These are phyloP conservation scores for Sutorius eximius DNA, from an alignment of 1,284 basidiomycete genomes.

Conservation along the genomic window DNA sequence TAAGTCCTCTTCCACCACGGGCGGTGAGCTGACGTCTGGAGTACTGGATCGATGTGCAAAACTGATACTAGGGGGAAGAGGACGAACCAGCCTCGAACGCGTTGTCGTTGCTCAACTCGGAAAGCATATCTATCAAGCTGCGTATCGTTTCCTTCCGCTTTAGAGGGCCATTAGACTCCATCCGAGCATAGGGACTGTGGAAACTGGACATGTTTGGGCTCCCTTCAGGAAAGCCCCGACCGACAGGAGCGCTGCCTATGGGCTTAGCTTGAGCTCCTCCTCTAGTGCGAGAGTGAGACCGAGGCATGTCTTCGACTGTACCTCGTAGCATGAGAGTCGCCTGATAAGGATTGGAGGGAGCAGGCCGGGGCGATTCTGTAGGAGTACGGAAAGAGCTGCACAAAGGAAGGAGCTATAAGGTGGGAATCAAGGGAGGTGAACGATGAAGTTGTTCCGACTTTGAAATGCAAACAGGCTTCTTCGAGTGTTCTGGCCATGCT, in stretches of 20 bases:
- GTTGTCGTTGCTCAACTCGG: constrained; percentile 58
- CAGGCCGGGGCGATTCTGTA: constrained; percentile 27
- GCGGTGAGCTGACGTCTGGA: constrained; percentile 38
- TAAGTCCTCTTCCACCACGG: constrained; percentile 61
- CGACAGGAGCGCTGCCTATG: constrained; percentile 23
- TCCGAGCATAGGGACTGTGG: constrained; percentile 32
- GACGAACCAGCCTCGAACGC: constrained; percentile 44
- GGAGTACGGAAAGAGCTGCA: constrained; percentile 15
- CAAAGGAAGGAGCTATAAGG: constrained; percentile 31
- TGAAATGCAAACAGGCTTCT: constrained; percentile 39
- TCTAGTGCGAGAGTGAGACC: constrained; percentile 30
- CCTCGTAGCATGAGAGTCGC: constrained; percentile 34
- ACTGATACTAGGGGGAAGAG: not conserved
- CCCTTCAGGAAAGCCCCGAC: constrained; percentile 37
- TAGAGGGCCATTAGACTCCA: constrained; percentile 30
- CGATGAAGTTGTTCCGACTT: constrained; percentile 31
- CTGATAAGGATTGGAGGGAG: constrained; percentile 26
- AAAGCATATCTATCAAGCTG: constrained; percentile 60
- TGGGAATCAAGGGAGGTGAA: constrained; percentile 30
- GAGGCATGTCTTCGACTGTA: constrained; percentile 31
- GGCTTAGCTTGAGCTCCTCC: constrained; percentile 30
- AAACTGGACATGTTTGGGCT: constrained; percentile 25
- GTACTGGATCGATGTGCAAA: constrained; percentile 6
- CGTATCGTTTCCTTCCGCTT: constrained; percentile 62
- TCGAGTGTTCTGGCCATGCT: constrained; percentile 39